These are phyloP conservation scores for Aplosporella prunicola DNA, from an alignment of 2,329 filamentous ascomycete genomes.

Conservation along the genomic window DNA sequence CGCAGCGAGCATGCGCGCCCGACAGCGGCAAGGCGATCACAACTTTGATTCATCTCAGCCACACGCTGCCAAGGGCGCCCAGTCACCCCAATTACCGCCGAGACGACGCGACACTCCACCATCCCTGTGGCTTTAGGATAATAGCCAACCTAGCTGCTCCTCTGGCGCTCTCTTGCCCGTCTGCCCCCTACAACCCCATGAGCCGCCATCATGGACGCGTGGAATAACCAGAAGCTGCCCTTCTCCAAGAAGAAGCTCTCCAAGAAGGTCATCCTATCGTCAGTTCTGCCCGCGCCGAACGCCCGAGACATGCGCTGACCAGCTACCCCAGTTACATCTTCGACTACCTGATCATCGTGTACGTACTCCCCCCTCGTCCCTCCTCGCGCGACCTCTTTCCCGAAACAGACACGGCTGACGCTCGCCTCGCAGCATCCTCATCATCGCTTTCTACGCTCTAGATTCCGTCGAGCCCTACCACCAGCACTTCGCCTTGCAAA, in stretches of 20 bases:
- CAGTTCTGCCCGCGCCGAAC: slow-evolving; percentile 18
- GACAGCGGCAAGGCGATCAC: slow-evolving; percentile 1
- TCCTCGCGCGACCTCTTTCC: slow-evolving; percentile 28
- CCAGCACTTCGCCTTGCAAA: slow-evolving; percentile 48
- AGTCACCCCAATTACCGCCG: slow-evolving; percentile 8
- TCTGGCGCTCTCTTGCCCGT: not conserved
- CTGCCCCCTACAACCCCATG: not conserved
- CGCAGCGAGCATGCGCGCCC: not conserved
- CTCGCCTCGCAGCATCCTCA: slow-evolving; percentile 35
- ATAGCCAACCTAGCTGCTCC: slow-evolving; percentile 5
- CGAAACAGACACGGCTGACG: not conserved
- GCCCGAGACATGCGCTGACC: slow-evolving; percentile 16
- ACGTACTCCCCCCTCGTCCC: slow-evolving; percentile 18
- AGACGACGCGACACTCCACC: too few species aligned
- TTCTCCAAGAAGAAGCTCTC: slow-evolving; percentile 45
- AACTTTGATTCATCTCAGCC: slow-evolving; percentile 10
- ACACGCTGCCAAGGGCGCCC: slow-evolving; percentile 7
- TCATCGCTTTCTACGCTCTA: slow-evolving; percentile 42
- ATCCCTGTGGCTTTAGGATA: slow-evolving; percentile 8
- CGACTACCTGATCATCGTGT: slow-evolving; percentile 53
- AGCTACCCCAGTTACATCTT: slow-evolving; percentile 41
- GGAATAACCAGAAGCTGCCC: slow-evolving; percentile 34
- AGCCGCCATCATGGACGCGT: slow-evolving; percentile 12
- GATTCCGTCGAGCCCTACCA: slow-evolving; percentile 47
- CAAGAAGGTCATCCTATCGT: slow-evolving; percentile 45